These are phyloP conservation scores for Coemansia javaensis DNA, from an alignment of 192 early-diverging fungal species.

Conservation along the genomic window DNA sequence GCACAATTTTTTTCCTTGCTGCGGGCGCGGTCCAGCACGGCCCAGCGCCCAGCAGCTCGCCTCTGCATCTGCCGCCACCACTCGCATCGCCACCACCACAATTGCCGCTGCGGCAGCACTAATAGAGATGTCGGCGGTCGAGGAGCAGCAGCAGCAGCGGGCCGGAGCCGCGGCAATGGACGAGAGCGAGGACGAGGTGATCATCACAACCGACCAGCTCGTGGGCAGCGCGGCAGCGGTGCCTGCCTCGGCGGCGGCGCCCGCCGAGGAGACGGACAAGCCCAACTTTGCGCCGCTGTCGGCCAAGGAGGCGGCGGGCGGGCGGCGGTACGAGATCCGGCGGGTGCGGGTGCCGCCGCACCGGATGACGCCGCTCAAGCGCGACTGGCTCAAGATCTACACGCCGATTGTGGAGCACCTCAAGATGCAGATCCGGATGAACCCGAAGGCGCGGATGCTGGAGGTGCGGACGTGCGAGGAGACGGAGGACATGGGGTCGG, in stretches of 20 bases:
- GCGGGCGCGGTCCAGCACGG: too few species aligned
- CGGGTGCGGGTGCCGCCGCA: constrained; percentile 93
- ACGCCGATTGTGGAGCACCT: constrained; percentile 94
- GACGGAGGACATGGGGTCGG: constrained; percentile 80
- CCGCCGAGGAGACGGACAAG: constrained; percentile 51
- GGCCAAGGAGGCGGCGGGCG: constrained; percentile 48
- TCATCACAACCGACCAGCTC: constrained; percentile 60
- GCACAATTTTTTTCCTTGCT: too few species aligned
- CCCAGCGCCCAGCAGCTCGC: too few species aligned
- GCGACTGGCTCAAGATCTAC: constrained; percentile 94
- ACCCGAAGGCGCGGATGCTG: constrained; percentile 80
- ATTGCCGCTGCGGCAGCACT: too few species aligned
- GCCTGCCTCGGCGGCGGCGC: constrained; percentile 5
- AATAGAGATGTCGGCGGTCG: constrained; percentile 11
- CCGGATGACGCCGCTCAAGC: constrained; percentile 84
- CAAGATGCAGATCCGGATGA: constrained; percentile 94
- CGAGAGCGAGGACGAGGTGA: constrained; percentile 56
- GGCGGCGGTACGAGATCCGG: constrained; percentile 56
- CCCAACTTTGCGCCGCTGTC: constrained; percentile 60
- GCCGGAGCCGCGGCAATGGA: constrained; percentile 13
- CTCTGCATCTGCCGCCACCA: too few species aligned
- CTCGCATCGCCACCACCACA: too few species aligned
- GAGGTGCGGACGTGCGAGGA: constrained; percentile 83
- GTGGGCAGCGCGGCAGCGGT: constrained; percentile 26
- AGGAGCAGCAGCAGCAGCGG: constrained; percentile 12